Percentiles rank a stretch among this genome's conserved stretches.
Conservation (phyloP, 2,329 filamentous ascomycete species). For the Penicillium sp. region DNA sequence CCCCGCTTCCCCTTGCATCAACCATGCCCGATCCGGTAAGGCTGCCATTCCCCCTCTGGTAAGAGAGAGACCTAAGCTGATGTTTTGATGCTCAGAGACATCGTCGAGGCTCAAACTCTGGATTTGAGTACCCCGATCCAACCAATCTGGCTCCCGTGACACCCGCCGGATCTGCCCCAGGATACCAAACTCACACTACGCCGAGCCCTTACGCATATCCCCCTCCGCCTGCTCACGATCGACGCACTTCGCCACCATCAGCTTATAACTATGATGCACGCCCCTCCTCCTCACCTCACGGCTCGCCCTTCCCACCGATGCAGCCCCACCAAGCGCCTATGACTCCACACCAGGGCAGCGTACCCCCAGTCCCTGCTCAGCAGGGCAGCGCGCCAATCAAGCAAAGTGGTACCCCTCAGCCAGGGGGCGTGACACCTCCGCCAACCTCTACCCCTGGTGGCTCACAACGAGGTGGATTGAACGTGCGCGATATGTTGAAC, state of each 20-base stretch:
- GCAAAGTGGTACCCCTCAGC: slow-evolving; percentile 11
- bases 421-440: slow-evolving; percentile 38
- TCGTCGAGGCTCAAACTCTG: slow-evolving; percentile 45
- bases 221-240: slow-evolving; percentile 37
- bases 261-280: slow-evolving; percentile 43
- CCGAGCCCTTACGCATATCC: slow-evolving; percentile 38
- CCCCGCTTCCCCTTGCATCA: slow-evolving; percentile 39
- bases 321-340: slow-evolving; percentile 26
- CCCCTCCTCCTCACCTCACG: slow-evolving; percentile 45
- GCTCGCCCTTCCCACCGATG: slow-evolving; percentile 40
- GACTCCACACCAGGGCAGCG: slow-evolving; percentile 23
- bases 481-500: slow-evolving; percentile 50
- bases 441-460: slow-evolving; percentile 37
- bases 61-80: slow-evolving; percentile 3
- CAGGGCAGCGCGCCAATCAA: not conserved
- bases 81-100: slow-evolving; percentile 33
- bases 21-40: slow-evolving; percentile 48
- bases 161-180: slow-evolving; percentile 43
- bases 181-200: slow-evolving; percentile 42
- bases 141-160: slow-evolving; percentile 49
- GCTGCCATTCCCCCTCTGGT: slow-evolving; percentile 25
- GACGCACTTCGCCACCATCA: slow-evolving; percentile 47
- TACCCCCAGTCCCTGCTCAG: slow-evolving; percentile 1
- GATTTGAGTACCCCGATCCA: slow-evolving; percentile 49
- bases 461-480: slow-evolving; percentile 43